Conservation (phyloP, 768 basidiomycete species). For the Boletellus ananiceps region DNA sequence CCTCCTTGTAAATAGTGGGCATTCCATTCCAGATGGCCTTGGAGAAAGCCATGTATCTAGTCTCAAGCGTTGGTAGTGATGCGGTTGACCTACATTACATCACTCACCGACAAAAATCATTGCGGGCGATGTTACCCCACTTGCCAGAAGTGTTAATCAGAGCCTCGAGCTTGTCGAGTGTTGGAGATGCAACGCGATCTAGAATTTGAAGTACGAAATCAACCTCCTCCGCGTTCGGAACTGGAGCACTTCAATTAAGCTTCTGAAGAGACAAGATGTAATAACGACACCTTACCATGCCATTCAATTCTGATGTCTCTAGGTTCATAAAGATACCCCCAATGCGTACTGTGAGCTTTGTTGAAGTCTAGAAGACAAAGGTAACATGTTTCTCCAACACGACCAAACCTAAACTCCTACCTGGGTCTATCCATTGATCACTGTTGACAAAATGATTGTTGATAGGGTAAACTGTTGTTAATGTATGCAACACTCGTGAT, state of each 20-base stretch:
- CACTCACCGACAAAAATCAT: slow-evolving; percentile 78
- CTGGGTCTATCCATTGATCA: slow-evolving; percentile 71
- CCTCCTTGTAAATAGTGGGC: slow-evolving; percentile 60
- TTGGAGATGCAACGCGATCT: slow-evolving; percentile 59
- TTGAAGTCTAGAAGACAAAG: slow-evolving; percentile 48
- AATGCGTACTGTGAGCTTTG: slow-evolving; percentile 56
- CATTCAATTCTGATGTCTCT: slow-evolving; percentile 82
- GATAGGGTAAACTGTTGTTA: slow-evolving; percentile 70
- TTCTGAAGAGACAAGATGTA: slow-evolving; percentile 5
- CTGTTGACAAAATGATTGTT: slow-evolving; percentile 80
- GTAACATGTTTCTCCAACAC: slow-evolving; percentile 6
- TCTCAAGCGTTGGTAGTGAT: slow-evolving; percentile 1
- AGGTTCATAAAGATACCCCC: slow-evolving; percentile 78
- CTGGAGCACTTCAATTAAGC: slow-evolving; percentile 33
- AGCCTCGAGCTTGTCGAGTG: slow-evolving; percentile 60
- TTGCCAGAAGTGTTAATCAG: slow-evolving; percentile 49
- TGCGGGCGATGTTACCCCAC: slow-evolving; percentile 66
- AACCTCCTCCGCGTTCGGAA: slow-evolving; percentile 54
- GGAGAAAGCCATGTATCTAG: slow-evolving; percentile 64
- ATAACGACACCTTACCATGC: slow-evolving; percentile 53
- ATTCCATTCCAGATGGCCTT: slow-evolving; percentile 77
- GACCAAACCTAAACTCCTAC: slow-evolving; percentile 38
- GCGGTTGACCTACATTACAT: not conserved
- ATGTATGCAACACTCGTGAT: slow-evolving; percentile 66
- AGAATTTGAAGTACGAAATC: slow-evolving; percentile 77